A percentile compares a stretch with the other conserved stretches of the same genome.
phyloP scores from a whole-genome alignment of 371 early-diverging fungal species.

The Nematocida homosporus region DNA sequence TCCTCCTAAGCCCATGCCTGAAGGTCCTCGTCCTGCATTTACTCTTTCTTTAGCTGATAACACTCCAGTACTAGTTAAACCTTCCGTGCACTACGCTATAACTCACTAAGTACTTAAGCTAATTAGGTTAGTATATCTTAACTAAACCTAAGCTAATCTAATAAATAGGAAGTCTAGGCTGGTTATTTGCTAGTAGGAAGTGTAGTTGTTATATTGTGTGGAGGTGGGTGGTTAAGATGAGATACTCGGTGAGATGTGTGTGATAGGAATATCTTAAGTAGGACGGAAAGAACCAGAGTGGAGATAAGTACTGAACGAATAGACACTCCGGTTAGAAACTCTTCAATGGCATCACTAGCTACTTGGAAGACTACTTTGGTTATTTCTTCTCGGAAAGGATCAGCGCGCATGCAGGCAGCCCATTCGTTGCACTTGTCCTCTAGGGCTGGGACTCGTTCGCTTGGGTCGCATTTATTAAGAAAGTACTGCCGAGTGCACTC shows the following conservation, averaged over 20 bases:
- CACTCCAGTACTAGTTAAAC: conserved; percentile 60
- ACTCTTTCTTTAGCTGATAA: conserved; percentile 76
- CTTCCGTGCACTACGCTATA: conserved; percentile 38
- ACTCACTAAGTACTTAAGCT: neutral
- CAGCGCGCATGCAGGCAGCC: conserved; percentile 74
- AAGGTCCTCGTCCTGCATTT: conserved; percentile 78
- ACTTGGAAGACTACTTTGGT: conserved; percentile 63
- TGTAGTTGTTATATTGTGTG: too few species aligned
- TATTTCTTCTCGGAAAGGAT: conserved; percentile 57
- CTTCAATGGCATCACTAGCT: conserved; percentile 63
- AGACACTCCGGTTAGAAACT: conserved; percentile 60
- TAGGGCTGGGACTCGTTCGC: conserved; percentile 74
- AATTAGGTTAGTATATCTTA: too few species aligned
- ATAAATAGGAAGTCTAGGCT: too few species aligned
- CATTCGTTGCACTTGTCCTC: conserved; percentile 73
- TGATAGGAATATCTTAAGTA: conserved; percentile 17
- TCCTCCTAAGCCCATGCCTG: conserved; percentile 84
- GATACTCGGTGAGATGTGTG: conserved; percentile 1
- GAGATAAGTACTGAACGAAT: conserved; percentile 36
- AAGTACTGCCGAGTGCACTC: conserved; percentile 72
- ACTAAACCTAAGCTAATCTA: too few species aligned
- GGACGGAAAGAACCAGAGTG: neutral
- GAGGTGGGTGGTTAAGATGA: neutral
- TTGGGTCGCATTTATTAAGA: conserved; percentile 73
- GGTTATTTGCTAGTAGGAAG: too few species aligned